phyloP scores from a whole-genome alignment of 2,329 filamentous ascomycete genomes.

The Nothopassalora personata region DNA sequence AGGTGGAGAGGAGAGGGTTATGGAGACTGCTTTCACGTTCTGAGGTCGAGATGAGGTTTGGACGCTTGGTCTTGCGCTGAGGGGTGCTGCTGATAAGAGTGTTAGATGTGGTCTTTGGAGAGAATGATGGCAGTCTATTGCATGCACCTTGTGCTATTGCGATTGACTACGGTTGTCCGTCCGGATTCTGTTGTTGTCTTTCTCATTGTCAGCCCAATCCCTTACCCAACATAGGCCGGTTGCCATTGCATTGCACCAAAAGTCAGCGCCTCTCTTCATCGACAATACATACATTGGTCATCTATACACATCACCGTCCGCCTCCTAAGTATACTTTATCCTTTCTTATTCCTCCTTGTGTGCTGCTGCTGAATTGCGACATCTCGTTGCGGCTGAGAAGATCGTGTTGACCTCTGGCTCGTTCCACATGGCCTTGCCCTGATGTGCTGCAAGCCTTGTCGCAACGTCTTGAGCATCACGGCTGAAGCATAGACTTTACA shows the following conservation, averaged over 20 bases:
- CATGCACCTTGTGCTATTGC: neutral
- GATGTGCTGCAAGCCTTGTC: no score
- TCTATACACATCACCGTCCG: neutral
- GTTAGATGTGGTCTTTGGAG: neutral
- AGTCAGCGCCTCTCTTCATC: neutral
- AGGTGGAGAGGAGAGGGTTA: neutral
- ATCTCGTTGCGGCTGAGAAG: no score
- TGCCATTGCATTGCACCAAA: neutral
- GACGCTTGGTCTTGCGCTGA: neutral
- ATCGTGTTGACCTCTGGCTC: no score
- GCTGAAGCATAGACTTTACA: no score
- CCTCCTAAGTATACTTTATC: neutral
- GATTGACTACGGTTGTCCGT: neutral
- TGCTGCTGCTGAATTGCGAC: no score
- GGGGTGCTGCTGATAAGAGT: neutral
- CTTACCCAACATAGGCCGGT: neutral
- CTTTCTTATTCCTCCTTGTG: no score
- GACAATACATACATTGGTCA: neutral
- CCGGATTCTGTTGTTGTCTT: neutral
- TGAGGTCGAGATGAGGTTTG: neutral
- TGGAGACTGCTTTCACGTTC: neutral
- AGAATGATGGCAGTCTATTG: neutral
- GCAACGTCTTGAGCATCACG: no score
- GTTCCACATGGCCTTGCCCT: no score
- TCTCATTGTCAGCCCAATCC: neutral